These are phyloP conservation scores for Pyrenophora teres DNA, from an alignment of 2,329 filamentous ascomycete species.

Conservation along the genomic window DNA sequence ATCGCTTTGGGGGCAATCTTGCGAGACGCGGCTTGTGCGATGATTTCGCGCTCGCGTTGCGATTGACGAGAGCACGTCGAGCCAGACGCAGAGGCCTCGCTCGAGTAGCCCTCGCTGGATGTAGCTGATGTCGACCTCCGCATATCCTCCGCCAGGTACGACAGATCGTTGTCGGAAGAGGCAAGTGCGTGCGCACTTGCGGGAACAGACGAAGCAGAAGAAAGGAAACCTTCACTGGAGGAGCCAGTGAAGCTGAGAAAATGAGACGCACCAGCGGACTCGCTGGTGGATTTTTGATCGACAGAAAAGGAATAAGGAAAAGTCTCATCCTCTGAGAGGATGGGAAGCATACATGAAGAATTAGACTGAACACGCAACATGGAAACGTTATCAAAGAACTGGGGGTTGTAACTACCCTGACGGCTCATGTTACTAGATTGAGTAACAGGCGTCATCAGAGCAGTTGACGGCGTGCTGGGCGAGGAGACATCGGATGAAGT, in stretches of 20 bases:
- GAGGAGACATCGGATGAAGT: slow-evolving; percentile 42
- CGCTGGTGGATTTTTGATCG: slow-evolving; percentile 43
- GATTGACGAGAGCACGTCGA: slow-evolving; percentile 54
- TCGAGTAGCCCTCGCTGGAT: slow-evolving; percentile 46
- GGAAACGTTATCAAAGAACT: slow-evolving; percentile 48
- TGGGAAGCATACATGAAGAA: slow-evolving; percentile 43
- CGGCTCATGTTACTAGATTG: slow-evolving; percentile 53
- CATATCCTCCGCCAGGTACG: slow-evolving; percentile 55
- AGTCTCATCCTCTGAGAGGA: slow-evolving; percentile 43
- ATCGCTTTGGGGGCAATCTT: slow-evolving; percentile 55
- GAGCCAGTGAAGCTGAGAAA: slow-evolving; percentile 41
- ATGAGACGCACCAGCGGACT: slow-evolving; percentile 37
- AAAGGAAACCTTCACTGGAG: slow-evolving; percentile 46
- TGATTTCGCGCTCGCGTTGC: slow-evolving; percentile 56
- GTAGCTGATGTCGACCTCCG: slow-evolving; percentile 53
- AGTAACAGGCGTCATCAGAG: slow-evolving; percentile 47
- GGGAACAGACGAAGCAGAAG: slow-evolving; percentile 33
- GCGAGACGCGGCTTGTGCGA: slow-evolving; percentile 53
- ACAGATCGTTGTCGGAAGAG: slow-evolving; percentile 33
- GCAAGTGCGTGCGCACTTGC: slow-evolving; percentile 44
- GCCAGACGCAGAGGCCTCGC: slow-evolving; percentile 51
- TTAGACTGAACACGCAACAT: slow-evolving; percentile 54
- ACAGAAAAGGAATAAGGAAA: slow-evolving; percentile 43
- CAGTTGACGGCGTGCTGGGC: slow-evolving; percentile 45
- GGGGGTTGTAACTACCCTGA: slow-evolving; percentile 51